Base-by-base conservation (phyloP, 2,329 filamentous ascomycete genomes). In the Colletotrichum sp. region DNA sequence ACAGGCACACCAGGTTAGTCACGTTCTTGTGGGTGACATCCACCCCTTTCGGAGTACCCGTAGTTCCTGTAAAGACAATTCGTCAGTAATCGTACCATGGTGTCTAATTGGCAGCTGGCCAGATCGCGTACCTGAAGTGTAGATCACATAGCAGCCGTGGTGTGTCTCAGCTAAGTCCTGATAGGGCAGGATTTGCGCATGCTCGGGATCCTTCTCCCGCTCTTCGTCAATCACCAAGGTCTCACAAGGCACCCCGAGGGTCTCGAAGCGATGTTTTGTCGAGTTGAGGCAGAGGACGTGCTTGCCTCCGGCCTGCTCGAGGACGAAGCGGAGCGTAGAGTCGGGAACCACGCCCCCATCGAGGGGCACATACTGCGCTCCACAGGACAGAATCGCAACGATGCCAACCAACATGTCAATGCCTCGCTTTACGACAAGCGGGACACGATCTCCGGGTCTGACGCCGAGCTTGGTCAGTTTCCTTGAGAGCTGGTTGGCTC, bases 341-440 rank as follows among this genome's bases (percentile, higher is more conserved):
- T 89, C 87, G 0, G 89, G 84, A 5, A 89, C 87, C 24, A 90
- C 85, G 4, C 88, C 88, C 24, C 90, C 90, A 75, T 93, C 91
- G 2, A 92, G 85, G 6, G 91, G 91, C 12, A 92, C 86, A 79
- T 92, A 92, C 77, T 92, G 90, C 16, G 88, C 90, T 21, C 90
- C 90, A 66, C 88, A 88, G 64, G 89, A 90, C 30, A 92, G 82
- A n/a, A 92, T 84, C 2, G 89, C 90, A 72, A 90, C 83, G 62
- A 92, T 91, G 16, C 88, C 90, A 52, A 91, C 85, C 6, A 92
- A 82, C 89, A 92, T 91, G 76, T 90, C 89, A 39, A 90, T 81
- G 32, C 89, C 88, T 30, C 90, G 86, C 77, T 88, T 88, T 67
- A 89, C 87, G 8, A 92, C 86, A 21, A 92, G 84, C 21, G 88